These are phyloP conservation scores for Solanum chmielewskii DNA, from an alignment of 257 asterid species.

Conservation along the genomic window DNA sequence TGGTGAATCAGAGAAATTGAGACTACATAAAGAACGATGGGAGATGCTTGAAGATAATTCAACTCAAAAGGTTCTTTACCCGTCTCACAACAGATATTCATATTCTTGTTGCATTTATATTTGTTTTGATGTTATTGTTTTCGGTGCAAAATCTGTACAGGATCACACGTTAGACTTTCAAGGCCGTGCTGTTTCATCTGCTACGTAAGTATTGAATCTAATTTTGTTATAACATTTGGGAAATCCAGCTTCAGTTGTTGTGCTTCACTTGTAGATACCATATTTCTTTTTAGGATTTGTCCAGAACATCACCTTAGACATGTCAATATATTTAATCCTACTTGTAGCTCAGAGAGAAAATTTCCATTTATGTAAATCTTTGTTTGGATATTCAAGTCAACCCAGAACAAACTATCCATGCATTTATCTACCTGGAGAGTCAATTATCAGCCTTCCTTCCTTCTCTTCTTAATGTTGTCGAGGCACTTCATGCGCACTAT, in stretches of 20 bases:
- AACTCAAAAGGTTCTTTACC: slow-evolving; percentile 9
- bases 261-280: neutral
- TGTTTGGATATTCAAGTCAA: neutral
- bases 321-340: neutral
- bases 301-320: neutral
- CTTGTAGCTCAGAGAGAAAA: neutral
- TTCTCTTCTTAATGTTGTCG: no score
- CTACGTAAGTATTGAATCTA: slow-evolving; percentile 26
- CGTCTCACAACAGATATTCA: neutral
- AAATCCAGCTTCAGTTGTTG: neutral
- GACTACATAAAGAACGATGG: slow-evolving; percentile 38
- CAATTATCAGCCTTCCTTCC: neutral
- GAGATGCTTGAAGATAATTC: slow-evolving; percentile 1
- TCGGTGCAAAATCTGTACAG: slow-evolving; percentile 6
- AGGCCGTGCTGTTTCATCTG: neutral
- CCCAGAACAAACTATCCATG: neutral
- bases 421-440: neutral
- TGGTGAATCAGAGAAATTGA: slow-evolving; percentile 29
- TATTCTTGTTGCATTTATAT: neutral
- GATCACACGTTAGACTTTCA: slow-evolving; percentile 6
- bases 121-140: neutral
- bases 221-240: neutral
- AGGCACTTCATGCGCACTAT: neutral
- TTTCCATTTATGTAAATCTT: neutral
- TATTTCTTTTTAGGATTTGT: neutral